Evolutionary conservation across 192 early-diverging fungal species (phyloP).

Genomic region (Diversispora epigaea): DNA sequence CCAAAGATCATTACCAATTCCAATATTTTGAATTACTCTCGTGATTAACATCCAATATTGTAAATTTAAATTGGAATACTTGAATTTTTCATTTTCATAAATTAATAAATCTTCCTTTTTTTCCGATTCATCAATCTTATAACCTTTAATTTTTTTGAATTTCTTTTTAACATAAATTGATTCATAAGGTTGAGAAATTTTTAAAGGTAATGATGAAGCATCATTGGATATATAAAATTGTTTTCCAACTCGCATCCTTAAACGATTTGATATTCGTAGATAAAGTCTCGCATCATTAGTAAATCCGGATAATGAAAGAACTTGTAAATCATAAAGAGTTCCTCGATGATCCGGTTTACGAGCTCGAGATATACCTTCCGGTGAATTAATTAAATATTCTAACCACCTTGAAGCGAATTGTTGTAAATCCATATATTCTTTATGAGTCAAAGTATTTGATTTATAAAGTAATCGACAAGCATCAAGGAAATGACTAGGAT

Average conservation of each 20-base stretch:
- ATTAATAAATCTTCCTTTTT: slow-evolving; percentile 13
- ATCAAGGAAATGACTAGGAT: slow-evolving; percentile 53
- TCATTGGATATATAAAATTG: slow-evolving; percentile 49
- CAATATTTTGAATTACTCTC: slow-evolving; percentile 52
- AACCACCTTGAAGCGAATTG: slow-evolving; percentile 52
- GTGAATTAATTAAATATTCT: slow-evolving; percentile 55
- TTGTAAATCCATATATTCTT: slow-evolving; percentile 56
- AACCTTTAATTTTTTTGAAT: background rate
- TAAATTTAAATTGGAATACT: slow-evolving; percentile 50
- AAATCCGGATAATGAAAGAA: slow-evolving; percentile 53
- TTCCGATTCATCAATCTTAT: background rate
- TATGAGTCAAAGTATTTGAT: slow-evolving; percentile 53
- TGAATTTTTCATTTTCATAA: background rate
- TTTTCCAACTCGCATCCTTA: slow-evolving; percentile 62
- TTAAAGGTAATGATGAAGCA: slow-evolving; percentile 40
- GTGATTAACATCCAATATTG: slow-evolving; percentile 61
- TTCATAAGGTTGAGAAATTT: slow-evolving; percentile 36
- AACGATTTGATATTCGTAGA: slow-evolving; percentile 54
- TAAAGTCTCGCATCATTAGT: slow-evolving; percentile 57
- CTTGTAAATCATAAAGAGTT: slow-evolving; percentile 57
- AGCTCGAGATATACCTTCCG: slow-evolving; percentile 51
- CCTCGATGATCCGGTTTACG: slow-evolving; percentile 57
- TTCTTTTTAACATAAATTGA: slow-evolving; percentile 2
- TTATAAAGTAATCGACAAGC: slow-evolving; percentile 51
- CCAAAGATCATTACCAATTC: slow-evolving; percentile 55